phyloP scores from a whole-genome alignment of 352 stramenopile species.

The Phytophthora citrophthora region DNA sequence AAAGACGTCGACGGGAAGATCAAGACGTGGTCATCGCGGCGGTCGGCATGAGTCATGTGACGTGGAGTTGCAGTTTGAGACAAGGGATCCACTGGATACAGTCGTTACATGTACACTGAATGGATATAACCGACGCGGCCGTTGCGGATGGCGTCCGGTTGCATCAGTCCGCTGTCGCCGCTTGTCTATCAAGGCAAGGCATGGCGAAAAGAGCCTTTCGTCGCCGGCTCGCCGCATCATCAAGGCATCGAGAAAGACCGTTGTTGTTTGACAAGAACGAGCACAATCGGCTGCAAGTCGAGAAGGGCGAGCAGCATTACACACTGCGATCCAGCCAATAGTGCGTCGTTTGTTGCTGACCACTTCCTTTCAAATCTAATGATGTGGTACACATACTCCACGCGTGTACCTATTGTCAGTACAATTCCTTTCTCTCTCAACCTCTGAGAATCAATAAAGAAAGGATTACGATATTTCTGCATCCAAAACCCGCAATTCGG shows the following conservation, averaged over 20 bases:
- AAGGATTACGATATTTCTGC: neutral
- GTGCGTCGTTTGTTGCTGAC: neutral
- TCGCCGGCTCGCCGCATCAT: constrained; percentile 12
- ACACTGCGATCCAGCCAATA: constrained; percentile 24
- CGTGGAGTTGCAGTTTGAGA: constrained; percentile 5
- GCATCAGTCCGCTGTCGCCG: constrained; percentile 17
- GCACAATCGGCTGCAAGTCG: constrained; percentile 18
- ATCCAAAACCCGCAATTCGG: constrained; percentile 5
- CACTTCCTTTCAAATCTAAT: constrained; percentile 5
- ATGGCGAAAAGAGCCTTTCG: constrained; percentile 13
- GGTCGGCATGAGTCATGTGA: neutral
- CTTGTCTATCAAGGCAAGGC: constrained; percentile 6
- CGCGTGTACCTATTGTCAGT: neutral
- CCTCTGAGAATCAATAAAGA: neutral
- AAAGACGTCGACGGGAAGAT: neutral
- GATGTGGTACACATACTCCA: neutral
- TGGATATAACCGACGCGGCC: neutral
- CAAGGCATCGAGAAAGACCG: constrained; percentile 7
- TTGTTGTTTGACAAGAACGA: constrained; percentile 15
- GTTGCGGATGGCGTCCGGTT: constrained; percentile 6
- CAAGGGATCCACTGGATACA: constrained; percentile 8
- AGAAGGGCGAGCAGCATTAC: constrained; percentile 17
- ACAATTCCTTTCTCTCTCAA: too few relatives aligned
- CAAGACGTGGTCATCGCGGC: neutral
- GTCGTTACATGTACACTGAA: too few relatives aligned